phyloP scores from a whole-genome alignment of 2,329 filamentous ascomycete genomes.

The Claviceps paspali region DNA sequence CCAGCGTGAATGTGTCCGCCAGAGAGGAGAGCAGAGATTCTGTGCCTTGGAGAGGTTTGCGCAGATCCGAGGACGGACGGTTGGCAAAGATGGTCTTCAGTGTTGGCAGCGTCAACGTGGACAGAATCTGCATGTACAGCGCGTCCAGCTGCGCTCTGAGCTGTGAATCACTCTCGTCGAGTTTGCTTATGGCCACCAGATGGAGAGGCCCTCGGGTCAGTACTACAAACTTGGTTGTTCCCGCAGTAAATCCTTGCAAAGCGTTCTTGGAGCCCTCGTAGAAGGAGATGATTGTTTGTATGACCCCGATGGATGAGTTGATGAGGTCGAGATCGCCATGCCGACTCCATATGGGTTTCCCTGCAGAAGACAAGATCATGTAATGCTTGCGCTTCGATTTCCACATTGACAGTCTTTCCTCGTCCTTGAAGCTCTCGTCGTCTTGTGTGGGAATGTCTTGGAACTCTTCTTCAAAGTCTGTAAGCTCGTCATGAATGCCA shows the following conservation, averaged over 20 bases:
- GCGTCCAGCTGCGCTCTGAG: slow-evolving; percentile 79
- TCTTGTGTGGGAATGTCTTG: slow-evolving; percentile 49
- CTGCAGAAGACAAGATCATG: slow-evolving; percentile 86
- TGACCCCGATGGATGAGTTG: slow-evolving; percentile 84
- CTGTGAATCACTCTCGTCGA: slow-evolving; percentile 85
- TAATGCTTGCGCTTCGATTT: slow-evolving; percentile 94
- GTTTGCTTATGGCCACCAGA: slow-evolving; percentile 79
- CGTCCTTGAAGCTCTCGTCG: slow-evolving; percentile 29
- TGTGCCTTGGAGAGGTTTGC: slow-evolving; percentile 79
- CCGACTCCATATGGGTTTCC: slow-evolving; percentile 92
- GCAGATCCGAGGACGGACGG: slow-evolving; percentile 84
- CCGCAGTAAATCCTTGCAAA: slow-evolving; percentile 75
- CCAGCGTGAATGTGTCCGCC: slow-evolving; percentile 85
- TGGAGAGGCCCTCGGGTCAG: slow-evolving; percentile 76
- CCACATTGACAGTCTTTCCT: slow-evolving; percentile 56
- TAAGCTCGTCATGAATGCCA: slow-evolving; percentile 36
- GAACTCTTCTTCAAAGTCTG: slow-evolving; percentile 64
- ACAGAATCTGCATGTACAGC: slow-evolving; percentile 95
- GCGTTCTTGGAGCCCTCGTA: slow-evolving; percentile 70
- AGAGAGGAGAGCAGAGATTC: slow-evolving; percentile 82
- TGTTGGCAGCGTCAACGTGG: slow-evolving; percentile 78
- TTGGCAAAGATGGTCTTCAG: slow-evolving; percentile 77
- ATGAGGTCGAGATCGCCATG: slow-evolving; percentile 84
- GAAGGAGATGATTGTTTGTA: slow-evolving; percentile 96
- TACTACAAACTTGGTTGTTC: slow-evolving; percentile 71